phyloP scores from a whole-genome alignment of 768 basidiomycete genomes.

The Dacryopinax primogenitus region DNA sequence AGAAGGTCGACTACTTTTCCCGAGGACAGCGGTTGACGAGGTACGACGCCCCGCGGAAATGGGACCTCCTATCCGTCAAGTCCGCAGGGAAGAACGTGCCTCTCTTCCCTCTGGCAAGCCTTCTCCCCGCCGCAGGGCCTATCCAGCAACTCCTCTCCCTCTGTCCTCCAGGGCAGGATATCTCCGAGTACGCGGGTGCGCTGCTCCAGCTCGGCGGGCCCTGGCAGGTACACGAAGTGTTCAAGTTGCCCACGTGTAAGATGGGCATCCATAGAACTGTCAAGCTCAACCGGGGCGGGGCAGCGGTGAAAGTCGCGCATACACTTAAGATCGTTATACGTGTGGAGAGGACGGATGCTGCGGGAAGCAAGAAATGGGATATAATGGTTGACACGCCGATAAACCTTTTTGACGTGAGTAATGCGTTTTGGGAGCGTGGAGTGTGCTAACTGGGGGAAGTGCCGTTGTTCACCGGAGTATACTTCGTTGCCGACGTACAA shows the following conservation, averaged over 20 bases:
- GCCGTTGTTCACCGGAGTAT: slow-evolving; percentile 70
- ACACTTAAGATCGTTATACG: slow-evolving; percentile 68
- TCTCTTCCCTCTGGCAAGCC: slow-evolving; percentile 31
- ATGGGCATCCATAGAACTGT: slow-evolving; percentile 58
- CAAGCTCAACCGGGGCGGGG: slow-evolving; percentile 60
- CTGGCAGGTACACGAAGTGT: slow-evolving; percentile 61
- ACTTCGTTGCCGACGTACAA: slow-evolving; percentile 64
- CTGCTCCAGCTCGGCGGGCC: slow-evolving; percentile 48
- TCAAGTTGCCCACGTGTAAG: slow-evolving; percentile 59
- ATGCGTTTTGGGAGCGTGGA: not conserved
- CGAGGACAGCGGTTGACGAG: slow-evolving; percentile 21
- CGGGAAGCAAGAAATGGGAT: slow-evolving; percentile 72
- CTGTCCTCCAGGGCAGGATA: slow-evolving; percentile 42
- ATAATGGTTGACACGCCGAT: slow-evolving; percentile 77
- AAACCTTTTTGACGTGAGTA: slow-evolving; percentile 69
- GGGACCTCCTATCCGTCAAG: slow-evolving; percentile 35
- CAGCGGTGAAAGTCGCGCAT: slow-evolving; percentile 49
- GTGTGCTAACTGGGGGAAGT: slow-evolving; percentile 33
- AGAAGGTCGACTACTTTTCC: slow-evolving; percentile 70
- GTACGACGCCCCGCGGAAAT: not conserved
- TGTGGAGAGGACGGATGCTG: slow-evolving; percentile 58
- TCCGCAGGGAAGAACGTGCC: slow-evolving; percentile 56
- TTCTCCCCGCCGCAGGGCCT: not conserved
- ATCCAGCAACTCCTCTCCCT: slow-evolving; percentile 42
- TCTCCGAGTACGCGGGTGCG: slow-evolving; percentile 52